Evolutionary conservation across 352 stramenopile species (phyloP), one percentile per base, ranked within the genome.

Genomic region (Globisporangium okanoganense): DNA sequence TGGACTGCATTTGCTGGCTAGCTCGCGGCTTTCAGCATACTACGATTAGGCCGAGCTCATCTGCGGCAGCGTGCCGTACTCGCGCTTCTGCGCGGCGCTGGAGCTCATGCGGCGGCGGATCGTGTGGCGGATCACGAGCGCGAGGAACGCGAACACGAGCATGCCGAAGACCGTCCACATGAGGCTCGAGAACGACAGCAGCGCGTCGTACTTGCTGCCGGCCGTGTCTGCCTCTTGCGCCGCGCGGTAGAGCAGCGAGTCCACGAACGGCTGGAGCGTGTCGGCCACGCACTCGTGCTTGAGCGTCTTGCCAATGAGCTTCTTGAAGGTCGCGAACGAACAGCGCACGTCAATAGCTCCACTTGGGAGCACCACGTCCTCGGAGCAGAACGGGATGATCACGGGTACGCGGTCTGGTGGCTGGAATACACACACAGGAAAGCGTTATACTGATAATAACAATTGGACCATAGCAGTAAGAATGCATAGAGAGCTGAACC

Each of bases 271-370:
- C 59, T 76, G 72, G 14, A 90, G 70, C n/a, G 81, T 87, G 47
- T 88, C 78, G 2, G 81, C 75, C n/a, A 88, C 76, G 44, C 81
- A 88, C 47, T 71, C 69, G 65, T 84, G 75, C 66, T 87, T 85
- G n/a, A 90, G 63, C 20, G 70, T 80, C 54, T 79, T 79, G 24
- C 78, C 73, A 18, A 90, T 79, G 22, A 92, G 56, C 47, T 71
- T 71, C 64, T 90, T 90, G 69, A 92, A 92, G 25, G 72, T 79
- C 9, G 66, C 58, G 64, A 88, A 87, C 5, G 74, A 67, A 58
- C 83, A 92, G 4, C 81, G 78, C 9, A 87, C 73, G 56, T 86
- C 68, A 1, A 61, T 75, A 10, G 49, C 44, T 27, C 80, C 80
- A 50, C 76, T 54, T 0, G 72, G 36, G 54, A 85, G 58, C 5